Evolutionary conservation across 2,329 filamentous ascomycete genomes (phyloP).

Genomic region (Diaporthe sp.): DNA sequence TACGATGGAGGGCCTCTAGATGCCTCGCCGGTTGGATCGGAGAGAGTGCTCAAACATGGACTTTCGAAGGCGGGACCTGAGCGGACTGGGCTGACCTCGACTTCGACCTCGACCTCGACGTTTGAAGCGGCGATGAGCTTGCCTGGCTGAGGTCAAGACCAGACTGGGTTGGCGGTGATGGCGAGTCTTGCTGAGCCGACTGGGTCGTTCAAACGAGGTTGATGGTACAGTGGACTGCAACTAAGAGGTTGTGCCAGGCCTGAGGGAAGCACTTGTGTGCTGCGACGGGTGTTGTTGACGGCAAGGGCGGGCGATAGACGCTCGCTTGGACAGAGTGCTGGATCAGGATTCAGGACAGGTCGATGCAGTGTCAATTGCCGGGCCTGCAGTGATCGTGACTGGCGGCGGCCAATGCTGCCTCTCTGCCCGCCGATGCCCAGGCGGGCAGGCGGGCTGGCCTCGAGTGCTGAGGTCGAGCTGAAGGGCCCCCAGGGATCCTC

Average conservation of each 20-base stretch:
- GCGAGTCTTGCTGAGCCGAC: background rate
- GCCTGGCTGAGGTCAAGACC: slow-evolving; percentile 1
- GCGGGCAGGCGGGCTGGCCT: background rate
- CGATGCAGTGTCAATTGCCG: slow-evolving; percentile 19
- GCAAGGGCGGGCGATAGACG: slow-evolving; percentile 22
- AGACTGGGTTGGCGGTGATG: background rate
- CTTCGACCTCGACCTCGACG: slow-evolving; percentile 5
- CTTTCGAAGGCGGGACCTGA: background rate
- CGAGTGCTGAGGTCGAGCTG: slow-evolving; percentile 15
- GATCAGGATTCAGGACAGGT: slow-evolving; percentile 22
- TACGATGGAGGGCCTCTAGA: background rate
- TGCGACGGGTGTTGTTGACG: slow-evolving; percentile 13
- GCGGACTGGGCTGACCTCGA: background rate
- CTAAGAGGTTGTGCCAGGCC: slow-evolving; percentile 2
- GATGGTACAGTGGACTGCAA: slow-evolving; percentile 6
- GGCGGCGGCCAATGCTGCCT: slow-evolving; percentile 9
- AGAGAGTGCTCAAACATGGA: background rate
- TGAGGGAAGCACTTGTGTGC: background rate
- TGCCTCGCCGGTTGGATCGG: slow-evolving; percentile 10
- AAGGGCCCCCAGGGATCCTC: background rate
- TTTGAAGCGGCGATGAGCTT: background rate
- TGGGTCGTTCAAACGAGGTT: background rate
- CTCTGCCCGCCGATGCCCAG: background rate
- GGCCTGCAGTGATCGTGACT: slow-evolving; percentile 19
- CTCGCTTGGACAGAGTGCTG: slow-evolving; percentile 10